These are phyloP conservation scores for Nemania sp. DNA, from an alignment of 2,329 filamentous ascomycete species.

Conservation along the genomic window DNA sequence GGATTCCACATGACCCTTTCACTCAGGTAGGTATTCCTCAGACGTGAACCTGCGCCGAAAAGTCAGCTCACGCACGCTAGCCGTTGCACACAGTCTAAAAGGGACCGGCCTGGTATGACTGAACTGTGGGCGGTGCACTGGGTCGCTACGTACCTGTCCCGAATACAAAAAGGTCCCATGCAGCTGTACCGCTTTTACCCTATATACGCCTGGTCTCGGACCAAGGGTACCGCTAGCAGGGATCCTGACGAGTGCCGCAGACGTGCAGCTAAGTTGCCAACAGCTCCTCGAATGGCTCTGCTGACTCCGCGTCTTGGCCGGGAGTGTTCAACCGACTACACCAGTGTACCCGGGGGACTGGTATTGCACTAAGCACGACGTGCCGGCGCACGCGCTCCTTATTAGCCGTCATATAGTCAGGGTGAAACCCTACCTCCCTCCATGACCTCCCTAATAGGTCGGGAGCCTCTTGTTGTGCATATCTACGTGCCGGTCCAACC, in stretches of 20 bases:
- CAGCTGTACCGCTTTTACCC: slow-evolving; percentile 28
- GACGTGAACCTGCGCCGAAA: no score
- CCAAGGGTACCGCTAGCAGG: slow-evolving; percentile 26
- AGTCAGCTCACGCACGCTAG: no score
- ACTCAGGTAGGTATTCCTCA: no score
- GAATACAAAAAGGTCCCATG: slow-evolving; percentile 37
- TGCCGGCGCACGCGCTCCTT: slow-evolving; percentile 38
- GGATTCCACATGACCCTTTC: not conserved
- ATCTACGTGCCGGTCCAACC: slow-evolving; percentile 25
- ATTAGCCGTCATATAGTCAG: slow-evolving; percentile 38
- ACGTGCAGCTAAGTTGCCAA: slow-evolving; percentile 21
- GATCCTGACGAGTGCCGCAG: slow-evolving; percentile 28
- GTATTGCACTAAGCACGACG: slow-evolving; percentile 38
- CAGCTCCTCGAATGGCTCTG: slow-evolving; percentile 22
- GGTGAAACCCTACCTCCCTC: slow-evolving; percentile 28
- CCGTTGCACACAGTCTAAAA: no score
- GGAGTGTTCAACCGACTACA: slow-evolving; percentile 24
- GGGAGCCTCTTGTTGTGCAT: slow-evolving; percentile 22
- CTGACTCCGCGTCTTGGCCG: slow-evolving; percentile 30
- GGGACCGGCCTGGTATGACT: not conserved
- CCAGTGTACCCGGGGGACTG: slow-evolving; percentile 39
- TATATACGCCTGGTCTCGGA: slow-evolving; percentile 20
- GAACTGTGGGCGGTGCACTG: not conserved
- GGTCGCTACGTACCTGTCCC: slow-evolving; percentile 26
- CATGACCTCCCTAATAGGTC: slow-evolving; percentile 26